Base-by-base conservation (phyloP, 2,329 filamentous ascomycete genomes). In the Trichoderma afroharzianum region DNA sequence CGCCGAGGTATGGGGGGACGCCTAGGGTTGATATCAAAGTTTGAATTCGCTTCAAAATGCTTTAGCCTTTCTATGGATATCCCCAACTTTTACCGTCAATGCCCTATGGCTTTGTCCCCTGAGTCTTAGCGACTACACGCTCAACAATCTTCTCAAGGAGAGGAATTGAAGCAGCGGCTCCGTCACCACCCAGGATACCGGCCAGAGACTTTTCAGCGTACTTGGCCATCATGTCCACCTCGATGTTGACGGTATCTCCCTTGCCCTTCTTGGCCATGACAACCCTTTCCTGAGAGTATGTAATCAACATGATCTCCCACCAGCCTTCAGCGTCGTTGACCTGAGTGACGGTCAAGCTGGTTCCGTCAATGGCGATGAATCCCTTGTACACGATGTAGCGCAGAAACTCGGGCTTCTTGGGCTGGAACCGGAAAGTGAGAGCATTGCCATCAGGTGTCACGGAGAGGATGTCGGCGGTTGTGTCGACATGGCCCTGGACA, bases 291-390 rank as follows among this genome's bases (percentile, higher is more conserved):
- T 98, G 96, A 12, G 96, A 98, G 82, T 99, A 99, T 9, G 93
- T 89, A 80, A 99, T 98, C 73, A 99, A 86, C 96, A 99, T 99
- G 63, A 99, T 92, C 87, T 98, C 96, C 88, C 91, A 98, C 81
- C 94, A 97, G 55, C 92, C 91, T 75, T 90, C 88, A 4, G 79
- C 87, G 81, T 98, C 95, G 77, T 95, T 84, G 33, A 98, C 95
- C 75, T 88, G 87, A 3, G 95, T 98, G 2, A 99, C 88, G 0
- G 96, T 99, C 85, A 99, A 84, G 79, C 95, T 98, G 28, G 96
- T 95, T 5, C 96, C 96, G 79, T 99, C 96, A 64, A 99, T 88
- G 58, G 95, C 94, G 70, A 99, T 90, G 81, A 94, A 99, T 63
- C 96, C 96, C 86, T 99, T 99, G 85, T 97, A 94, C 21, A 99